Evolutionary conservation across 1,139 yeast species (phyloP), one percentile per base, ranked within the genome.

Genomic region (Geotrichum histeridarum): DNA sequence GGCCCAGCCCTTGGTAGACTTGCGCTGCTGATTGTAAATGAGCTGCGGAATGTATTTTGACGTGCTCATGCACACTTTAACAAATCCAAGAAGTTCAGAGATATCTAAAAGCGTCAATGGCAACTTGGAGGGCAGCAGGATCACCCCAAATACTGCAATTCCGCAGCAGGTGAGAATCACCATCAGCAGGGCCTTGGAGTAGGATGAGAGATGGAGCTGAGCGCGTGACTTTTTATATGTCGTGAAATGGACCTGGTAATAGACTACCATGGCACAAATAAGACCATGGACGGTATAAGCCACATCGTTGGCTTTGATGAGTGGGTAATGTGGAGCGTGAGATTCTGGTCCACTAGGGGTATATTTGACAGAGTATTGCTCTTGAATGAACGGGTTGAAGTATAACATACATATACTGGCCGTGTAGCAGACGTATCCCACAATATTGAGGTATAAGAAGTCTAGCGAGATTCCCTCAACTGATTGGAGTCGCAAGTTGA

Each of bases 21-120:
- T 72, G 51, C 87, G 74, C 48, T 73, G 73, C 56, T 69, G 72
- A 61, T 83, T 83, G 63, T 80, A 78, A 33, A 70, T 60, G 4
- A 82, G 76, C 63, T 83, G 89, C 0, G 89, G 88, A 5, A 83
- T 64, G 63, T 82, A 81, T 64, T 83, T 83, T 56, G 79, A 71
- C 32, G 80, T 67, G 54, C 84, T 80, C 75, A 81, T 76, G 30
- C 70, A 57, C 15, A 83, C 78, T 67, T 83, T 83, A 56, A 80
- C 70, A 52, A 77, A 73, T 1, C 82, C 79, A 32, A 78, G 65
- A 37, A 71, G 61, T 22, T 74, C 61, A 0, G 80, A 78, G 11
- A 78, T 67, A 52, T 50, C 48, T 50, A 56, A n/a, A 58, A 55
- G 50, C 14, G 42, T 48, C 38, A 44, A 47, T 2, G 42, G 33